Conservation (phyloP, 306 rosid genomes). For the Trifolium repens region DNA sequence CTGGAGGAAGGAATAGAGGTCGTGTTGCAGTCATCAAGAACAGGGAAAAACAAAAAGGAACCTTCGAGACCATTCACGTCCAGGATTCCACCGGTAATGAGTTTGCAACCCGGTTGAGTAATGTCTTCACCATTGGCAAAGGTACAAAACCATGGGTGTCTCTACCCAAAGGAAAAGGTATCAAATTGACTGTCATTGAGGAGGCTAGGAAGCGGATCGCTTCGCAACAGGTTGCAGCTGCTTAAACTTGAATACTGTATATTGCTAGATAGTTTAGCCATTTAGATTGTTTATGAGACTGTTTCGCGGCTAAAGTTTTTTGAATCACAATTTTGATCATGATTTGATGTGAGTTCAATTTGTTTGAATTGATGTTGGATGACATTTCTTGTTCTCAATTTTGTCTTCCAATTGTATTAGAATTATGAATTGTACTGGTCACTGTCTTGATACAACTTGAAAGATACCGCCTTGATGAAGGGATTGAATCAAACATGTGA, state of each 20-base stretch:
- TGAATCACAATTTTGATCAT: constrained; percentile 19
- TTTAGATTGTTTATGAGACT: neutral
- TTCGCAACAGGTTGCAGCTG: constrained; percentile 47
- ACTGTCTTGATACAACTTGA: too few species aligned
- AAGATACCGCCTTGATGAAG: too few species aligned
- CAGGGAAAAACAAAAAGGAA: constrained; percentile 73
- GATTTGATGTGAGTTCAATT: neutral
- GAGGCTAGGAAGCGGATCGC: constrained; percentile 74
- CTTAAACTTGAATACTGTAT: constrained; percentile 30
- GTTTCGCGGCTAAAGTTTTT: neutral
- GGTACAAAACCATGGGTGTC: constrained; percentile 67
- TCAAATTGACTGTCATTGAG: constrained; percentile 74
- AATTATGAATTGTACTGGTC: neutral
- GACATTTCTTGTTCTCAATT: neutral
- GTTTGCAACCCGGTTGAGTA: constrained; percentile 60
- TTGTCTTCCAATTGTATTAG: neutral
- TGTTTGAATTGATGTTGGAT: neutral
- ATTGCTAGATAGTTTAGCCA: constrained; percentile 2
- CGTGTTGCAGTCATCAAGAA: constrained; percentile 73
- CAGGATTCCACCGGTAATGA: constrained; percentile 73
- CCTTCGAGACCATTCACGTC: constrained; percentile 67
- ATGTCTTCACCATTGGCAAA: constrained; percentile 67
- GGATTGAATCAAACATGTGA: too few species aligned
- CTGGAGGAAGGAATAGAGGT: constrained; percentile 74
- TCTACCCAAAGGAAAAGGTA: constrained; percentile 75